A percentile compares a stretch with the other conserved stretches of the same genome.
Evolutionary conservation across 805 yeast genomes (phyloP).

Genomic region (Metschnikowia chrysomelidarum): DNA sequence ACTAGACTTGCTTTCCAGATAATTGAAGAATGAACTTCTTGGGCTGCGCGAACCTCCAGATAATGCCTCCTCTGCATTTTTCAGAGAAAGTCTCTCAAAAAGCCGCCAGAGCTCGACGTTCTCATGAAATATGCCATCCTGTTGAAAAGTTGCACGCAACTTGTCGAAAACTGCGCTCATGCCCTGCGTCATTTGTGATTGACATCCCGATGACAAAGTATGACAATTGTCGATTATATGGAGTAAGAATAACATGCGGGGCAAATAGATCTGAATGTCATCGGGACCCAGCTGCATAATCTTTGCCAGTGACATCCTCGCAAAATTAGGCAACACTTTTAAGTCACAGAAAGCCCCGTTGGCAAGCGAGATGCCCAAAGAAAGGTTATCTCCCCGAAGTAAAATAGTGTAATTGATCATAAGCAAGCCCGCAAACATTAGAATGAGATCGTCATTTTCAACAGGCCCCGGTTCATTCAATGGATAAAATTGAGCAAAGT

Average conservation of each 20-base stretch:
- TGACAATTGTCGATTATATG: slow-evolving; percentile 50
- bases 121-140: slow-evolving; percentile 2
- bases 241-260: slow-evolving; percentile 48
- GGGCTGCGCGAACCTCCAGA: slow-evolving; percentile 1
- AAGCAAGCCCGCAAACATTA: slow-evolving; percentile 31
- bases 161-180: slow-evolving; percentile 2
- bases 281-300: slow-evolving; percentile 8
- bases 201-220: slow-evolving; percentile 51
- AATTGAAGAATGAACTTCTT: not conserved
- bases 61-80: not conserved
- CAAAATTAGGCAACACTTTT: slow-evolving; percentile 45
- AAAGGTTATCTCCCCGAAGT: slow-evolving; percentile 58
- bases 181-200: slow-evolving; percentile 16
- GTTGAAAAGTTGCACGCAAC: not conserved
- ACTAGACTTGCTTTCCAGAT: not conserved
- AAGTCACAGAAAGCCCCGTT: slow-evolving; percentile 43
- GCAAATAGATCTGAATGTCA: slow-evolving; percentile 20
- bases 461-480: slow-evolving; percentile 14
- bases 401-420: slow-evolving; percentile 54
- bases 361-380: slow-evolving; percentile 51
- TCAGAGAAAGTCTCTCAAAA: slow-evolving; percentile 4
- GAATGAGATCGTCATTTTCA: slow-evolving; percentile 24
- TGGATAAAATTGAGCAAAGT: slow-evolving; percentile 37
- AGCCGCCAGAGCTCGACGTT: slow-evolving; percentile 9
- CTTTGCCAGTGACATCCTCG: not conserved